Base-by-base conservation (phyloP, 179 eudicot genomes). In the Silene noctiflora region DNA sequence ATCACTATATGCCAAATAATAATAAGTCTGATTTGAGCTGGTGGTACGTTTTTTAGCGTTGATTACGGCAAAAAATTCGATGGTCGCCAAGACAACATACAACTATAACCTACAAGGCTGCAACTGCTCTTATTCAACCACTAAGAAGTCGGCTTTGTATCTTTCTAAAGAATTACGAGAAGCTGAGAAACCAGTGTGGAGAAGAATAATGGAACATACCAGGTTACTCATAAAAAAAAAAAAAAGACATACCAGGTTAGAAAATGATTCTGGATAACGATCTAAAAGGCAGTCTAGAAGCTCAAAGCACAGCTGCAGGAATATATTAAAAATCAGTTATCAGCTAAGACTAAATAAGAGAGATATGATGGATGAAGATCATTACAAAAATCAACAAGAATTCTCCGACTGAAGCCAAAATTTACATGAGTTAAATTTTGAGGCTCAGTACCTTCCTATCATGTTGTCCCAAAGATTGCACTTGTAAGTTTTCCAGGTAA, bases 281-380 rank as follows among this genome's bases (percentile, higher is more conserved):
- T 84, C 84, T 63, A 95, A 80, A 71, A 95, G 83, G 86, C 90
- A 88, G 77, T 87, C 88, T 66, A 95, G 86, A 82, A 95, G 87
- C 88, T 93, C 91, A 86, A 88, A 88, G 86, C 93, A 91, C 61
- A 93, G 89, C 99, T 95, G 95, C 88, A 77, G 73, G 56, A 83
- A 71, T 60, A 73, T 27, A 75, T 27, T 53, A 78, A 25, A 73
- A 12, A 29, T 75, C 67, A 67, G 64, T 19, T 63, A 42, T 19
- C 53, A 39, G 60, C 29, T 24, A 21, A 42, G 56, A 39, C 20
- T 42, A n/a, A 48, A 35, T 12, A 63, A 56, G 33, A 48, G 2
- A 4, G 9, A 22, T 51, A 73, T 21, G 12, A 8, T 39, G 12
- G 20, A 33, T 67, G n/a, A 29, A 60, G 55, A 22, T 46, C 22